Percentiles rank a stretch among this genome's conserved stretches.
Evolutionary conservation across 495 filamentous ascomycete genomes (phyloP).

Genomic region (Aspergillus bertholletiae): DNA sequence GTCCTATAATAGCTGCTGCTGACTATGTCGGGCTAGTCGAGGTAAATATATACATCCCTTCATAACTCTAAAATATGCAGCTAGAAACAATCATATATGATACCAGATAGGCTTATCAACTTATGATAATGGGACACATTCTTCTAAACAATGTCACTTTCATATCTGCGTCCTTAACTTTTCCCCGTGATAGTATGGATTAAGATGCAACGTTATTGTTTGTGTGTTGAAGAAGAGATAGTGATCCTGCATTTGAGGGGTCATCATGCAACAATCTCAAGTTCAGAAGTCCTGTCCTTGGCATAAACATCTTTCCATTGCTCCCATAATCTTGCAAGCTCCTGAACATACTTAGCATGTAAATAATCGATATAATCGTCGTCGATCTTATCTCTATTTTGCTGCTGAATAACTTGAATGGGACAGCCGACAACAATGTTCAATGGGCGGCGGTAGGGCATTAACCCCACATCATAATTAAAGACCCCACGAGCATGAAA

Average conservation of each 20-base stretch:
- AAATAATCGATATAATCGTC: slow-evolving; percentile 74
- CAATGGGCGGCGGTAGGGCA: slow-evolving; percentile 85
- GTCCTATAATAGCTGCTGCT: too few relatives aligned
- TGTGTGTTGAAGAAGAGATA: background rate
- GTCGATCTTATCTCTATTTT: slow-evolving; percentile 51
- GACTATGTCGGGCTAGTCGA: too few relatives aligned
- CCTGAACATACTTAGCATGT: slow-evolving; percentile 72
- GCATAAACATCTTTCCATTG: slow-evolving; percentile 85
- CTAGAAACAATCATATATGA: background rate
- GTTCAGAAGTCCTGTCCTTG: slow-evolving; percentile 62
- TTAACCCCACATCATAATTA: slow-evolving; percentile 93
- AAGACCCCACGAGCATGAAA: slow-evolving; percentile 91
- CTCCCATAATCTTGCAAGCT: slow-evolving; percentile 81
- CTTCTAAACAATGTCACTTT: too few relatives aligned
- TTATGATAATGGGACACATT: background rate
- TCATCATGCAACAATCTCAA: slow-evolving; percentile 71
- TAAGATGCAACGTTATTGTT: too few relatives aligned
- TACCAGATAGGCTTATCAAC: background rate
- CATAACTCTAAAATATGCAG: background rate
- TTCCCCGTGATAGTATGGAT: background rate
- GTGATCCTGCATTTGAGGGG: background rate
- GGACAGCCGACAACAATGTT: slow-evolving; percentile 86
- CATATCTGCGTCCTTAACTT: too few relatives aligned
- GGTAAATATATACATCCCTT: background rate
- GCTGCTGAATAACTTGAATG: slow-evolving; percentile 62